Percentiles rank a stretch among this genome's conserved stretches.
Evolutionary conservation across 2,329 filamentous ascomycete genomes (phyloP).

Genomic region (Cladosporium sp.): DNA sequence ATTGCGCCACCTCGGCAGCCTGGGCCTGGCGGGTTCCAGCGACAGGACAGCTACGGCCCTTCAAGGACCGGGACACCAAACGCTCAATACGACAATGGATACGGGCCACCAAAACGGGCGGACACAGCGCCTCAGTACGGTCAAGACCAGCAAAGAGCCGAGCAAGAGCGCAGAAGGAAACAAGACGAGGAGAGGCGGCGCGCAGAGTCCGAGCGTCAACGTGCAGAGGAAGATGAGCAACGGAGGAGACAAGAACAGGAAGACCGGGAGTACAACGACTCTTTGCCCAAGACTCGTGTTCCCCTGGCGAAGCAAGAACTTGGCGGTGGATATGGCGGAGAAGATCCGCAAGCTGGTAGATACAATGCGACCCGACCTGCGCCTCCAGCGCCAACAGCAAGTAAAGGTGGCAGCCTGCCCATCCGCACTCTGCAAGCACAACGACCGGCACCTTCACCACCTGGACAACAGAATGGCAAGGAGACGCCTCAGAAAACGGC

Average conservation of each 20-base stretch:
- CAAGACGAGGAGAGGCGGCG: conserved; percentile 38
- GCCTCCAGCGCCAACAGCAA: conserved; percentile 45
- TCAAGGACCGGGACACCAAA: conserved; percentile 25
- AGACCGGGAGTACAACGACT: conserved; percentile 72
- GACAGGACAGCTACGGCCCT: conserved; percentile 42
- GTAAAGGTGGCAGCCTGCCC: conserved; percentile 26
- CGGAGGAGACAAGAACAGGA: conserved; percentile 67
- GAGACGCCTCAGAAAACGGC: conserved; percentile 23
- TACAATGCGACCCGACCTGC: conserved; percentile 85
- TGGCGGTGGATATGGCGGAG: conserved; percentile 54
- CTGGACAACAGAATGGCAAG: conserved; percentile 26
- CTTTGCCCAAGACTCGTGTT: conserved; percentile 74
- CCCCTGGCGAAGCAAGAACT: conserved; percentile 88
- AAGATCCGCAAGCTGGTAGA: conserved; percentile 51
- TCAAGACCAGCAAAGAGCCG: conserved; percentile 24
- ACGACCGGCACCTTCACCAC: conserved; percentile 43
- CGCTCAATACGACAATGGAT: conserved; percentile 5
- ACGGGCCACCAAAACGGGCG: conserved; percentile 20
- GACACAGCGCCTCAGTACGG: conserved; percentile 29
- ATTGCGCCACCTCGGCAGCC: conserved; percentile 47
- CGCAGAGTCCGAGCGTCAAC: conserved; percentile 36
- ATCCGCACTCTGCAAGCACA: conserved; percentile 61
- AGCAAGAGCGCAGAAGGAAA: conserved; percentile 36
- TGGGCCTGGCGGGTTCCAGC: conserved; percentile 36
- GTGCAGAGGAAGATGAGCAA: conserved; percentile 41